Base-by-base conservation (phyloP, 2,329 filamentous ascomycete genomes). In the Basipetospora chlamydospora region DNA sequence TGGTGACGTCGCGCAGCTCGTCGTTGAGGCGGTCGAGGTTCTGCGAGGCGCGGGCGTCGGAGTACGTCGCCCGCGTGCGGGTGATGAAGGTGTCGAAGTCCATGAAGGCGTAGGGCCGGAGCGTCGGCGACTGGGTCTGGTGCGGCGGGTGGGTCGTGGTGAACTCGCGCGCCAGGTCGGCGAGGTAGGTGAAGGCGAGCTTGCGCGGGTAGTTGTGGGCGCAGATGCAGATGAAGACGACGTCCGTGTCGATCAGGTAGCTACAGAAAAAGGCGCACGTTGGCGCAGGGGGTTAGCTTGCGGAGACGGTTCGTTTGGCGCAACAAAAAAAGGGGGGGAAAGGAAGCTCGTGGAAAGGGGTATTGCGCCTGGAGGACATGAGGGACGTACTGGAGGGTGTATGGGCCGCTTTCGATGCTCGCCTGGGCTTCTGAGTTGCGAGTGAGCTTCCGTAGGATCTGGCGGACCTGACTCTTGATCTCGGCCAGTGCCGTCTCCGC, bases 61-160 rank as follows among this genome's bases (percentile, higher is more conserved):
- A 83, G 60, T 98, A 98, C 20, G 87, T 86, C 49, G 86, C 80
- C 61, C 88, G 90, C 28, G 87, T 93, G 54, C 85, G 80, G 54
- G 80, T 71, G 59, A 98, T 94, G 64, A 94, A 96, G 44, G 82
- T 93, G 60, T 98, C 92, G 57, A 98, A 98, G 55, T 94, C 86
- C 66, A 94, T 87, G 55, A 93, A 96, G 41, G 86, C 87, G 61
- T 96, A 98, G 5, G 90, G 88, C 17, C 88, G 82, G 45, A 92
- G 73, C 23, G 67, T 64, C 1, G 83, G 74, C 28, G 72, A 75
- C 51, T 80, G 74, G 47, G 93, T 78, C 60, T 90, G 80, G 39
- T 67, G 54, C 13, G 72, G 55, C 33, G 77, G 71, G 67, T 98
- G 92, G 39, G 80, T 86, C 45, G 77, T 87, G 44, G 77, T 77